A percentile compares a stretch with the other conserved stretches of the same genome.
These are phyloP conservation scores for Vitis labrusca DNA, from an alignment of 164 flowering plant genomes.

Conservation along the genomic window DNA sequence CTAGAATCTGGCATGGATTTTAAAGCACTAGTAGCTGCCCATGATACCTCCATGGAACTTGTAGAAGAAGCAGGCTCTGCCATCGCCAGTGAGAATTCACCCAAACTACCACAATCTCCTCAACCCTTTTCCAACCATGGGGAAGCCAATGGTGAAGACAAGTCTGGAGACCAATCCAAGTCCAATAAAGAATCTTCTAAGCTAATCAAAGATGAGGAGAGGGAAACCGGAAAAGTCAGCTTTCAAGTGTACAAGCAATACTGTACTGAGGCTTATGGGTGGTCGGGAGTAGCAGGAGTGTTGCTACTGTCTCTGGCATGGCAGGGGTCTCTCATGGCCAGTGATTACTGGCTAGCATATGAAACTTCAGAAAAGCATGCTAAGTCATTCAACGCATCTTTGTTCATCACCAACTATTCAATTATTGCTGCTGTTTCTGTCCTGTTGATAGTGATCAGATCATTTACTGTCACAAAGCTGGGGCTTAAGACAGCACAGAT, in stretches of 20 bases:
- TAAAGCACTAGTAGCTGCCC: constrained; percentile 79
- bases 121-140: constrained; percentile 13
- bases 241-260: constrained; percentile 68
- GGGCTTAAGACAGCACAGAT: constrained; percentile 85
- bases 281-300: constrained; percentile 69
- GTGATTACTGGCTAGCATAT: constrained; percentile 96
- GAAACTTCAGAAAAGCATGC: constrained; percentile 73
- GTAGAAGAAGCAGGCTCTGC: constrained; percentile 59
- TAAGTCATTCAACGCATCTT: constrained; percentile 48
- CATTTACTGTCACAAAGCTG: constrained; percentile 46
- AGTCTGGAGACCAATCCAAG: constrained; percentile 29
- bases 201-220: constrained; percentile 86
- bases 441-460: constrained; percentile 44
- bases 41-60: constrained; percentile 88
- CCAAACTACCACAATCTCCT: constrained; percentile 31
- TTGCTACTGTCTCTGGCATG: constrained; percentile 53
- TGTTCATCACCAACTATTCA: constrained; percentile 64
- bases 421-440: constrained; percentile 55
- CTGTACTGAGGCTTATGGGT: constrained; percentile 89
- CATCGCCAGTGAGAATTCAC: constrained; percentile 16
- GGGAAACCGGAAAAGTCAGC: constrained; percentile 82
- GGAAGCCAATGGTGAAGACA: constrained; percentile 49
- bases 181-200: constrained; percentile 50
- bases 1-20: constrained; percentile 69
- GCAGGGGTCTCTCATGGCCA: constrained; percentile 71